Base-by-base conservation (phyloP, 371 early-diverging fungal genomes). In the Rhizopus delemar region DNA sequence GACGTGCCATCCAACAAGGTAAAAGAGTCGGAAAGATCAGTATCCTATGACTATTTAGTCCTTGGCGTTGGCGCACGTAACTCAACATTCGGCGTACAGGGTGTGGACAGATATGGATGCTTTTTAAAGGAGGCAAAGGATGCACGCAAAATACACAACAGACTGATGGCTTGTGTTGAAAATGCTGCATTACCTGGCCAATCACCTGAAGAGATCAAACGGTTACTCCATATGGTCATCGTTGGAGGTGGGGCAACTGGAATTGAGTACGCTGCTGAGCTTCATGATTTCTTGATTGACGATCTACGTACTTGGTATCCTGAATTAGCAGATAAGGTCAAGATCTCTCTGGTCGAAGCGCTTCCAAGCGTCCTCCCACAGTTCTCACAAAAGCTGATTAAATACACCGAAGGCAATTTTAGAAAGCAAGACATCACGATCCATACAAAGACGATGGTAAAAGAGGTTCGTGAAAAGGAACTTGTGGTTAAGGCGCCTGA, bases 221-320 rank as follows among this genome's bases (percentile, higher is more conserved):
- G 95, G n/a, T 68, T 95, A 53, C 75, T 97, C 67, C 90, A 92
- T 69, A 91, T 96, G 90, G 94, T 94, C 2, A 94, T 97, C n/a
- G 95, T 95, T 4, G 97, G 97, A 39, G 97, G 96, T 46, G 97
- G 97, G 7, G 96, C 97, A 7, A 95, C 97, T 0, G 97, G 97
- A 54, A 90, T 95, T 34, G 97, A 97, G 69, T 95, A 93, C 63
- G 95, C 96, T 4, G 96, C 92, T 11, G 97, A 95, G 78, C 81
- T 97, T 35, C 89, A 94, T 66, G 97, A 97, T 78, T 94, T 95
- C 65, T 67, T 97, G 63, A 71, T 82, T 48, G 93, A 93, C 53
- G 95, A 95, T 66, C 68, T 95, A 62, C 70, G 79, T 29, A 69
- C 78, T 9, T 94, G 94, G 93, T 66, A 66, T 46, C 66, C 74